phyloP scores from a whole-genome alignment of 768 basidiomycete species.

The Rubroboletus pulcherrimus region DNA sequence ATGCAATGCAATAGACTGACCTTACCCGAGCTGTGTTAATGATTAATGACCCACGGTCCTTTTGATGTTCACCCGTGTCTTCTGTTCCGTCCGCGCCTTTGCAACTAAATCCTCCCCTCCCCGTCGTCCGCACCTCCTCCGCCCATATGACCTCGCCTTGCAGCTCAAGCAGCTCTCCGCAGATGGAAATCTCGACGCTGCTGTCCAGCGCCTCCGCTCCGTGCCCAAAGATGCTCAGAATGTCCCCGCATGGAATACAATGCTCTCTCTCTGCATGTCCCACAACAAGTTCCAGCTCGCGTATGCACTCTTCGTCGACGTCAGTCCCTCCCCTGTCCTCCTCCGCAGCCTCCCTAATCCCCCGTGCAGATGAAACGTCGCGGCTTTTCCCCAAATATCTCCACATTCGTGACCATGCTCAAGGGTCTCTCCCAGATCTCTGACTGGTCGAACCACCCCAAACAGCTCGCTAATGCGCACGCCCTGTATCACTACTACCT shows the following conservation, averaged over 20 bases:
- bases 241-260: constrained; percentile 71
- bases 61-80: constrained; percentile 15
- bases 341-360: constrained; percentile 13
- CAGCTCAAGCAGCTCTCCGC: constrained; percentile 58
- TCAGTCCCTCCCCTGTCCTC: constrained; percentile 30
- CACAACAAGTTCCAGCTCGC: constrained; percentile 54
- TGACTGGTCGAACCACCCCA: constrained; percentile 53
- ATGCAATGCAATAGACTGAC: not conserved
- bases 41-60: constrained; percentile 6
- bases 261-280: constrained; percentile 64
- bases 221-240: constrained; percentile 74
- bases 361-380: constrained; percentile 75
- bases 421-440: constrained; percentile 58
- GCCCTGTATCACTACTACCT: constrained; percentile 57
- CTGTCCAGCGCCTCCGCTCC: constrained; percentile 62
- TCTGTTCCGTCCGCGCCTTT: constrained; percentile 4
- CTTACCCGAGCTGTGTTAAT: not conserved
- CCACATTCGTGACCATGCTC: constrained; percentile 71
- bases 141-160: constrained; percentile 58
- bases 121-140: constrained; percentile 38
- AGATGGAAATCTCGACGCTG: constrained; percentile 54
- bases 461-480: constrained; percentile 61
- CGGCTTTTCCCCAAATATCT: constrained; percentile 62
- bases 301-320: constrained; percentile 67
- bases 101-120: not conserved